These are phyloP conservation scores for Amanita phalloides DNA, from an alignment of 768 basidiomycete genomes.

Conservation along the genomic window DNA sequence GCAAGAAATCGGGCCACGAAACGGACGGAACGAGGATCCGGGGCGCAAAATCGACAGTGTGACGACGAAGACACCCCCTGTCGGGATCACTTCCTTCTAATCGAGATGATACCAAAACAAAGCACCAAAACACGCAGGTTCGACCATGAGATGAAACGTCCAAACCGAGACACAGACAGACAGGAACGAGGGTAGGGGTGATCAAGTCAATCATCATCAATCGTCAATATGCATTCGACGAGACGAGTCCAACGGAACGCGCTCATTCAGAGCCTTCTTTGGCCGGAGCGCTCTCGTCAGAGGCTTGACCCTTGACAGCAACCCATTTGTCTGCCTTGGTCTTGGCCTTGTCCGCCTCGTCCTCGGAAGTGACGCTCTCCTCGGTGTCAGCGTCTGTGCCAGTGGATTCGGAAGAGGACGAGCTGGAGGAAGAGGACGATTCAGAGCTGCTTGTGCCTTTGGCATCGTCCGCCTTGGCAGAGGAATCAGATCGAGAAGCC, in stretches of 20 bases:
- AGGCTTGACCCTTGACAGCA: slow-evolving; percentile 46
- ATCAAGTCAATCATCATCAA: not conserved
- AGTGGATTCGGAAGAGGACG: slow-evolving; percentile 45
- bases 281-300: not conserved
- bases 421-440: slow-evolving; percentile 18
- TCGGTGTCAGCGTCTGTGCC: slow-evolving; percentile 67
- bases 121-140: not conserved
- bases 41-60: not conserved
- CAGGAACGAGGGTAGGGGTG: not conserved
- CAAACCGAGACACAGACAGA: not conserved
- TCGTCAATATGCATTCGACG: not conserved
- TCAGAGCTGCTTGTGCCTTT: slow-evolving; percentile 15
- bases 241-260: not conserved
- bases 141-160: not conserved
- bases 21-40: not conserved
- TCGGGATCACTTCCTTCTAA: not conserved
- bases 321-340: slow-evolving; percentile 51
- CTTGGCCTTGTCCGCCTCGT: slow-evolving; percentile 33
- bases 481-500: slow-evolving; percentile 27
- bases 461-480: slow-evolving; percentile 21
- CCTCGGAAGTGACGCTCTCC: slow-evolving; percentile 68
- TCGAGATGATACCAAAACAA: not conserved
- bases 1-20: slow-evolving; percentile 2
- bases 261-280: not conserved
- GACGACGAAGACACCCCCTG: no score